These are phyloP conservation scores for Trichoderma aggressivum DNA, from an alignment of 2,329 filamentous ascomycete genomes.

Conservation along the genomic window DNA sequence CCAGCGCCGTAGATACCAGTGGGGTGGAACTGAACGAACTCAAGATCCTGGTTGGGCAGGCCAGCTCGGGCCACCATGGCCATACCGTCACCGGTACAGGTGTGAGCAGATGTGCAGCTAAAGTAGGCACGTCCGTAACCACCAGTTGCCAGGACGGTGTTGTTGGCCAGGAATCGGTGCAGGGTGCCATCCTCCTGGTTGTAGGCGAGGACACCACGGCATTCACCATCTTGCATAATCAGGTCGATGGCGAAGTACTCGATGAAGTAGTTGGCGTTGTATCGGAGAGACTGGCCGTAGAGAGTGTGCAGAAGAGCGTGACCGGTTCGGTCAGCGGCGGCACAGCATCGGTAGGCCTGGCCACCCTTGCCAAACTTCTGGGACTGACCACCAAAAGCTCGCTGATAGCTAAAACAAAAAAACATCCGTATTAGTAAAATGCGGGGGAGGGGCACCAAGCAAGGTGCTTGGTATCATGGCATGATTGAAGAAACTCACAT, in stretches of 20 bases:
- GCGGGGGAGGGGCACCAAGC: neutral
- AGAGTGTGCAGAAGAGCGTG: constrained; percentile 98
- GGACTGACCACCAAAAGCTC: constrained; percentile 96
- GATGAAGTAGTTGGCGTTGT: constrained; percentile 99
- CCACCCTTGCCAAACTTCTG: constrained; percentile 94
- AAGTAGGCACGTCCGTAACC: constrained; percentile 98
- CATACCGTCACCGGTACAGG: constrained; percentile 98
- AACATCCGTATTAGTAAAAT: constrained; percentile 9
- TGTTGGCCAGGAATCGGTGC: constrained; percentile 93
- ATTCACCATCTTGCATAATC: constrained; percentile 96
- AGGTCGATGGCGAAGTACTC: constrained; percentile 97
- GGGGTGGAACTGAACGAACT: constrained; percentile 99
- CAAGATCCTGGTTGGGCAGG: constrained; percentile 97
- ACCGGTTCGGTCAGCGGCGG: constrained; percentile 92
- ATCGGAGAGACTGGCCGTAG: constrained; percentile 92
- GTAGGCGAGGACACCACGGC: constrained; percentile 93
- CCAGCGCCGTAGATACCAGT: constrained; percentile 98
- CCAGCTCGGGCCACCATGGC: constrained; percentile 98
- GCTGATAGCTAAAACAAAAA: constrained; percentile 68
- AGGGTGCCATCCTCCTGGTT: constrained; percentile 98
- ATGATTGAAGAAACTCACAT: constrained; percentile 57
- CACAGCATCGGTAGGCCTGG: constrained; percentile 95
- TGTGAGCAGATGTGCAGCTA: constrained; percentile 96
- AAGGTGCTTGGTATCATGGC: neutral
- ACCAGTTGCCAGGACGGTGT: constrained; percentile 95